Evolutionary conservation across 2,329 filamentous ascomycete genomes (phyloP).

Genomic region (Cladobotryum protrusum): DNA sequence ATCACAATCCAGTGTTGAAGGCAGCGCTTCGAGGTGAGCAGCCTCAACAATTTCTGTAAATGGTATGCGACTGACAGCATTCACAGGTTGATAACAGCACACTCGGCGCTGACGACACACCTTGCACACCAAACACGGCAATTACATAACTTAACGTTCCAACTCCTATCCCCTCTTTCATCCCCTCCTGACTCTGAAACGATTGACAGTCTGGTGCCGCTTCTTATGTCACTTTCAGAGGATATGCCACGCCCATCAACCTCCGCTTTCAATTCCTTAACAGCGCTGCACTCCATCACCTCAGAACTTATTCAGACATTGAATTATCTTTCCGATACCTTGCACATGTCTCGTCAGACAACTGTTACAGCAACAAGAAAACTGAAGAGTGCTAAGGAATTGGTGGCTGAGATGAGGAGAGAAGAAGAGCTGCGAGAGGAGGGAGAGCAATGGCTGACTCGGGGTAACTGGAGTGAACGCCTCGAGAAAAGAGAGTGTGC

Average conservation of each 20-base stretch:
- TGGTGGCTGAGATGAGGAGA: conserved; percentile 75
- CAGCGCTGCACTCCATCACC: conserved; percentile 63
- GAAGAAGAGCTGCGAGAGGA: conserved; percentile 80
- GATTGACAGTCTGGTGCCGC: conserved; percentile 62
- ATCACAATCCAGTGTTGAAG: conserved; percentile 66
- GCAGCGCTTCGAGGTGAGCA: conserved; percentile 62
- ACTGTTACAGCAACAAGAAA: conserved; percentile 75
- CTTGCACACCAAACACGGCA: conserved; percentile 69
- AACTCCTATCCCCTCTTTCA: conserved; percentile 62
- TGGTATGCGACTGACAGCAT: not conserved
- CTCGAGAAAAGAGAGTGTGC: conserved; percentile 75
- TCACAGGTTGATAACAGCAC: conserved; percentile 66
- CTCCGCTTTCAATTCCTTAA: conserved; percentile 57
- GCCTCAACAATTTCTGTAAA: not conserved
- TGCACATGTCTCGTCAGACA: conserved; percentile 90
- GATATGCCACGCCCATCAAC: conserved; percentile 61
- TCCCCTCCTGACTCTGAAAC: conserved; percentile 56
- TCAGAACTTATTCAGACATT: conserved; percentile 71
- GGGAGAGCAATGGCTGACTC: conserved; percentile 73
- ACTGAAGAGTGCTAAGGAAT: conserved; percentile 73
- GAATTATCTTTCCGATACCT: conserved; percentile 78
- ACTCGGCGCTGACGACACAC: conserved; percentile 68
- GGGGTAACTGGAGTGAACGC: conserved; percentile 76
- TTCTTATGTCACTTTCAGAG: conserved; percentile 59
- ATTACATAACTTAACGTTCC: conserved; percentile 66